Percentiles rank a stretch among this genome's conserved stretches.
These are phyloP conservation scores for Pulicaria dysenterica DNA, from an alignment of 129 eudicot species.

Conservation along the genomic window DNA sequence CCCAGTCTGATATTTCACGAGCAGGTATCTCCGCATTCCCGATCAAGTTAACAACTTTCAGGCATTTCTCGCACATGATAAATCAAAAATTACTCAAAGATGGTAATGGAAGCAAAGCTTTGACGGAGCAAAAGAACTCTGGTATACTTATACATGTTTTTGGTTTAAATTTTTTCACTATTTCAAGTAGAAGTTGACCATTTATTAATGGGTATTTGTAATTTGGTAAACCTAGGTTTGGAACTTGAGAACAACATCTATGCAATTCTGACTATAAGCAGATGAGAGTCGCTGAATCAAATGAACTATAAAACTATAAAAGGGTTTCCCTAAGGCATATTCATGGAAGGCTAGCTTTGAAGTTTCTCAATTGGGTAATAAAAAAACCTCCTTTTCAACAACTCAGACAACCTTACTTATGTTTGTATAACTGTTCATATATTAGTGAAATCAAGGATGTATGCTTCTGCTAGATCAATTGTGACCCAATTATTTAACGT, in stretches of 20 bases:
- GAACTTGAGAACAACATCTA: conserved; percentile 63
- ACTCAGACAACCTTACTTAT: conserved; percentile 52
- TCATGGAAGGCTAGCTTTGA: conserved; percentile 84
- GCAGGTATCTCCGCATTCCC: too few relatives aligned
- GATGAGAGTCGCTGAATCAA: conserved; percentile 86
- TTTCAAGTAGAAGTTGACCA: not conserved
- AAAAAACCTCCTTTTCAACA: conserved; percentile 78
- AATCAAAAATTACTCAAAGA: too few relatives aligned
- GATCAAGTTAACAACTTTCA: too few relatives aligned
- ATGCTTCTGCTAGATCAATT: conserved; percentile 57
- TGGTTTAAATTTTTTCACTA: not conserved
- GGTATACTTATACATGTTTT: conserved; percentile 32
- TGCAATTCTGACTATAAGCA: conserved; percentile 65
- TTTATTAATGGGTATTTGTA: not conserved
- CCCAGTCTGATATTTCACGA: too few relatives aligned
- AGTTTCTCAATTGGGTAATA: conserved; percentile 69
- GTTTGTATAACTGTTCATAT: conserved; percentile 75
- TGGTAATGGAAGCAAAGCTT: too few relatives aligned
- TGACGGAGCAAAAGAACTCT: conserved; percentile 20
- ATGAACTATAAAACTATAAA: conserved; percentile 73
- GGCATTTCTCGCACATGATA: too few relatives aligned
- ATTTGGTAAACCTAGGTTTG: conserved; percentile 40
- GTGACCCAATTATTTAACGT: conserved; percentile 39
- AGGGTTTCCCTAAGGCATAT: conserved; percentile 71
- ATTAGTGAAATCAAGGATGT: conserved; percentile 78